Evolutionary conservation across 2,329 filamentous ascomycete genomes (phyloP).

Genomic region (Cladophialophora psammophila): DNA sequence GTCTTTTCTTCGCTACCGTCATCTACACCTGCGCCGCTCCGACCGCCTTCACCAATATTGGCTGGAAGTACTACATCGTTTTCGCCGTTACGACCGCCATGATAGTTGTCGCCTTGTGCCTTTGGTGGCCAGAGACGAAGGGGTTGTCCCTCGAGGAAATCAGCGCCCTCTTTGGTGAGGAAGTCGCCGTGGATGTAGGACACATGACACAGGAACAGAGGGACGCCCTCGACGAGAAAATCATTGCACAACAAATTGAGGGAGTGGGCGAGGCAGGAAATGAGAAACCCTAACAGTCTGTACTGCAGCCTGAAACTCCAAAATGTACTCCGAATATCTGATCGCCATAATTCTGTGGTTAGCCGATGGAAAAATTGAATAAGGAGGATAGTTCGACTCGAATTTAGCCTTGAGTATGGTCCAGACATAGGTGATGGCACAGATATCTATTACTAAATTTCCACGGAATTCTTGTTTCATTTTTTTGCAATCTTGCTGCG

Average conservation of each 20-base stretch:
- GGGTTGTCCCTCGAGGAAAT: slow-evolving; percentile 19
- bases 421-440: too few relatives aligned
- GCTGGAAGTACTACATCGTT: slow-evolving; percentile 45
- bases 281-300: not conserved
- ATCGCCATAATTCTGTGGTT: too few relatives aligned
- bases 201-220: slow-evolving; percentile 10
- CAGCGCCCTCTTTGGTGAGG: slow-evolving; percentile 16
- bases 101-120: not conserved
- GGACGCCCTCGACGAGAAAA: slow-evolving; percentile 5
- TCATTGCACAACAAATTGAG: slow-evolving; percentile 5
- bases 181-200: slow-evolving; percentile 3
- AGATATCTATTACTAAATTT: too few relatives aligned
- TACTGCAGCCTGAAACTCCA: not conserved
- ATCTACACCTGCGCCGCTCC: slow-evolving; percentile 15
- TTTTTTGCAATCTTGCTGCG: too few relatives aligned
- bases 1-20: slow-evolving; percentile 18
- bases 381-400: too few relatives aligned
- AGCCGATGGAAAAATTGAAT: too few relatives aligned
- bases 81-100: slow-evolving; percentile 26
- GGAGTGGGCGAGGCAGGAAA: not conserved
- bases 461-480: too few relatives aligned
- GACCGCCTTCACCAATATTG: slow-evolving; percentile 44
- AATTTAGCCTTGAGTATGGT: too few relatives aligned
- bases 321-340: not conserved
- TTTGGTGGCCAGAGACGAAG: slow-evolving; percentile 22